These are phyloP conservation scores for Pyrenophora graminea DNA, from an alignment of 2,329 filamentous ascomycete genomes.

Conservation along the genomic window DNA sequence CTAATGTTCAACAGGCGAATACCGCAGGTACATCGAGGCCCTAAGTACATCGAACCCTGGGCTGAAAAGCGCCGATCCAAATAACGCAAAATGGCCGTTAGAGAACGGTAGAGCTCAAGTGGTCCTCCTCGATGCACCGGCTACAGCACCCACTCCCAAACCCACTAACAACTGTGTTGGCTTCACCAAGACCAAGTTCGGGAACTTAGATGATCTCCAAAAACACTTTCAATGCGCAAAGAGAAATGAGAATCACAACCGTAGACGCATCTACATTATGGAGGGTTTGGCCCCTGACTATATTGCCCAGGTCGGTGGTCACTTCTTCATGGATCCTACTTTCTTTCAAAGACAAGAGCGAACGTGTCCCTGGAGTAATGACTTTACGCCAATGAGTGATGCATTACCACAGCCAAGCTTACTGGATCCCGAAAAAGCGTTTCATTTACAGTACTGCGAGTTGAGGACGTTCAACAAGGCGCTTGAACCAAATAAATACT, in stretches of 20 bases:
- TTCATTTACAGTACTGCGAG: constrained; percentile 43
- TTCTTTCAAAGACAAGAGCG: constrained; percentile 42
- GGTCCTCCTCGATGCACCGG: constrained; percentile 25
- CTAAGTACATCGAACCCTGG: constrained; percentile 37
- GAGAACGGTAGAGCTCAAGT: constrained; percentile 29
- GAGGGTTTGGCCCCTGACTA: constrained; percentile 40
- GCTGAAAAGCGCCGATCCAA: constrained; percentile 36
- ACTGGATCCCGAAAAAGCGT: constrained; percentile 30
- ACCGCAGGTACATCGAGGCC: constrained; percentile 35
- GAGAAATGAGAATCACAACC: constrained; percentile 10
- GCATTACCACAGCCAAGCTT: constrained; percentile 38
- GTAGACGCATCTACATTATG: constrained; percentile 39
- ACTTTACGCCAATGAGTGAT: constrained; percentile 42
- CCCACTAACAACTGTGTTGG: background rate
- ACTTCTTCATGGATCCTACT: constrained; percentile 42
- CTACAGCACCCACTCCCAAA: background rate
- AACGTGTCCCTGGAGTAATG: constrained; percentile 43
- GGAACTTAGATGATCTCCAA: constrained; percentile 16
- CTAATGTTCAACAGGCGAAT: constrained; percentile 28
- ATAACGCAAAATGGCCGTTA: constrained; percentile 27
- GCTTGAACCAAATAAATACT: constrained; percentile 25
- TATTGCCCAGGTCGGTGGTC: constrained; percentile 32
- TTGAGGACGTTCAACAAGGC: constrained; percentile 37
- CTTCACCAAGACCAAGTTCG: constrained; percentile 27
- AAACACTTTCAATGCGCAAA: constrained; percentile 19